These are phyloP conservation scores for Trapa bicornis DNA, from an alignment of 345 rosid species.

Conservation along the genomic window DNA sequence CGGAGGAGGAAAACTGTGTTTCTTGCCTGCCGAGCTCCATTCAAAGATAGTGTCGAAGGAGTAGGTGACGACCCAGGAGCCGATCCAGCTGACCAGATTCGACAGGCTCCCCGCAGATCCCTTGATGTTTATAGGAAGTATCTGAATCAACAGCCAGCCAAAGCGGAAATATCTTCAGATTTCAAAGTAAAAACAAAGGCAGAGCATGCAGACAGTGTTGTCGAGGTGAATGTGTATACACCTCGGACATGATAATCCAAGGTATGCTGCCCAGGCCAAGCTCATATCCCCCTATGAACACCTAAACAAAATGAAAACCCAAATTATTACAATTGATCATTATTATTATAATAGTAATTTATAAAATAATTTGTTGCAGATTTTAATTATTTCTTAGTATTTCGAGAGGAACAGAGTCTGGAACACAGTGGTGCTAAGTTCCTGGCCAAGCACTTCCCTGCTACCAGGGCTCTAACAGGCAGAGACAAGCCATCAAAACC, in stretches of 20 bases:
- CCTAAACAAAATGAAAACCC: slow-evolving; percentile 11
- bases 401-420: too few species aligned
- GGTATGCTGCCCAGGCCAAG: slow-evolving; percentile 70
- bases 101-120: slow-evolving; percentile 46
- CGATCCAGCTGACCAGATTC: slow-evolving; percentile 32
- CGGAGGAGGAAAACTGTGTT: neutral
- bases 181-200: too few species aligned
- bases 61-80: slow-evolving; percentile 39
- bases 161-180: neutral
- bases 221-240: slow-evolving; percentile 5
- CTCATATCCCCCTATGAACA: slow-evolving; percentile 32
- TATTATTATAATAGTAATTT: too few species aligned
- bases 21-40: slow-evolving; percentile 42
- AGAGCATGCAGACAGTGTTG: neutral
- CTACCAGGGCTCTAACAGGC: too few species aligned
- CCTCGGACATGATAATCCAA: slow-evolving; percentile 82
- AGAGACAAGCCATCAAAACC: too few species aligned
- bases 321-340: neutral
- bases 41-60: slow-evolving; percentile 30
- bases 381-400: too few species aligned
- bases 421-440: too few species aligned
- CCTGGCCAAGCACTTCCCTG: too few species aligned
- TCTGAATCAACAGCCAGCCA: neutral
- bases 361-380: too few species aligned
- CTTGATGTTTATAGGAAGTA: slow-evolving; percentile 21